Evolutionary conservation across 2,329 filamentous ascomycete species (phyloP), one percentile per base, ranked within the genome.

Genomic region (Aspergillus persii): DNA sequence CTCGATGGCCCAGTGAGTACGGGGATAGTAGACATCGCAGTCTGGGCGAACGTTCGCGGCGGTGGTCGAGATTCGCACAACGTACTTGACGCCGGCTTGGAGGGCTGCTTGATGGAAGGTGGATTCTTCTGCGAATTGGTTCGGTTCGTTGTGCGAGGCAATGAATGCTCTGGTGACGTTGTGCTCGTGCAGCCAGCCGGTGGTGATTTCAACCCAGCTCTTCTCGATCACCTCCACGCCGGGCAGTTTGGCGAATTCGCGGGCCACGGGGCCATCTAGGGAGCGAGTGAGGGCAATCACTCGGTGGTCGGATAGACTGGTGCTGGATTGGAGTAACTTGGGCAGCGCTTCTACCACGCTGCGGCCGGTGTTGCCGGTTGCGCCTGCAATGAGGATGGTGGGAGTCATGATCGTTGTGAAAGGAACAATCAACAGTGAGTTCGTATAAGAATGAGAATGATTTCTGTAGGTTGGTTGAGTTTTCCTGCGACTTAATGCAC

Each of bases 1-100:
- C 61, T 80, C 77, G 18, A 80, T 74, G 0, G 78, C 78, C 77
- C 76, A 79, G 51, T 80, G 77, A 0, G 63, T 39, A 4, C 77
- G 69, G 3, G 72, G 52, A 54, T 80, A 79, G 61, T 75, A 79
- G 0, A 69, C 71, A 0, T 18, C 41, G 48, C 11, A 70, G 54
- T 74, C 71, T 0, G 77, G 75, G n/a, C 66, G 67, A 2, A 79
- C 72, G 26, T 76, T 75, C 0, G 69, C 63, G 1, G 71, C 72
- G 0, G 68, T 76, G 0, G 77, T 80, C 0, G 76, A 79, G 58
- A 80, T 76, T 1, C 76, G 73, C 4, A 80, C 77, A 8, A 80
- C 70, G 53, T 80, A 80, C 50, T 76, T 61, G 2, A 80, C 72
- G 9, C 76, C 72, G 1, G 74, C 76, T 3, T 66, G 55, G 1